These are phyloP conservation scores for Lyophyllum atratum DNA, from an alignment of 768 basidiomycete genomes.

Conservation along the genomic window DNA sequence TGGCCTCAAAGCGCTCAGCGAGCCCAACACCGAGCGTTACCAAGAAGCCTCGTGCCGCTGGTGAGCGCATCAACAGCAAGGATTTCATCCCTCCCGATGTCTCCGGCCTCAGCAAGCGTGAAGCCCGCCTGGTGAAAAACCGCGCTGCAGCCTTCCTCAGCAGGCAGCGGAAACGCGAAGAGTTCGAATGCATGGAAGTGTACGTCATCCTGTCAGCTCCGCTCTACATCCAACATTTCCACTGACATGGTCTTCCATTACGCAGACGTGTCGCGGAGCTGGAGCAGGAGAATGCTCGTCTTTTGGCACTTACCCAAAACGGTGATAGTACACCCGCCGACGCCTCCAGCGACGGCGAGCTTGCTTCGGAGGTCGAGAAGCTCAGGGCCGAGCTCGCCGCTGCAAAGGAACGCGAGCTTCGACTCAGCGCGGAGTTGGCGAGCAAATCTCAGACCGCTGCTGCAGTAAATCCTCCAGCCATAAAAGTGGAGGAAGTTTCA, in stretches of 20 bases:
- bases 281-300: constrained; percentile 80
- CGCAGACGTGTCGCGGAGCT: constrained; percentile 79
- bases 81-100: constrained; percentile 91
- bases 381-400: constrained; percentile 66
- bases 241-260: constrained; percentile 22
- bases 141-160: constrained; percentile 90
- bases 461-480: constrained; percentile 28
- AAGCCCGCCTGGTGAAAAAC: constrained; percentile 91
- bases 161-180: constrained; percentile 88
- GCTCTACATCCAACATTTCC: neutral
- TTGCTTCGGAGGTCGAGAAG: constrained; percentile 63
- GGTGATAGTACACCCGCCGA: constrained; percentile 28
- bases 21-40: constrained; percentile 39
- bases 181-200: constrained; percentile 91
- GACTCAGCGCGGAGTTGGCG: constrained; percentile 64
- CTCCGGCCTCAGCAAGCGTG: constrained; percentile 84
- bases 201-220: constrained; percentile 43
- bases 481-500: constrained; percentile 66
- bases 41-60: constrained; percentile 45
- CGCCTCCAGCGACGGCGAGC: constrained; percentile 33
- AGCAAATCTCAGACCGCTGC: constrained; percentile 28
- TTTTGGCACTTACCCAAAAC: constrained; percentile 59
- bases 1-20: constrained; percentile 46
- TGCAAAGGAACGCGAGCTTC: constrained; percentile 66
- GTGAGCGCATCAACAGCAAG: constrained; percentile 62